phyloP scores from a whole-genome alignment of 139 green algal genomes.

The Astrephomene gubernaculifera region DNA sequence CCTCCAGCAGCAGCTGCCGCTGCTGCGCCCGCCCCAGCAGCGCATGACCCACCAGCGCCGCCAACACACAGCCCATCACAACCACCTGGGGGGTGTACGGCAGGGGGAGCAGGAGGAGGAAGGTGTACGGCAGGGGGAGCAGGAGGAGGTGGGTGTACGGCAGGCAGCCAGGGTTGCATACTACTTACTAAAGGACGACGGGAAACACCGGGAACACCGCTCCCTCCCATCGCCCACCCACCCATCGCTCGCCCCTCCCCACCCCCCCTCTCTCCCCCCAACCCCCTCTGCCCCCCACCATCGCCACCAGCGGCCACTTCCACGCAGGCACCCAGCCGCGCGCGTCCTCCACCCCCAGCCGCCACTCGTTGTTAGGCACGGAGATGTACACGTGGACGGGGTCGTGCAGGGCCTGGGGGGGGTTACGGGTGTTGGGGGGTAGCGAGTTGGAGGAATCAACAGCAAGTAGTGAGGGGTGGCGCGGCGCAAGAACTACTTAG shows the following conservation, averaged over 20 bases:
- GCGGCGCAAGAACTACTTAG: no score
- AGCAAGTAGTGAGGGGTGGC: no score
- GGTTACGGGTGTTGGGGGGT: background rate
- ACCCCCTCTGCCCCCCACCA: background rate
- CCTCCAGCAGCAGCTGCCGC: conserved; percentile 48
- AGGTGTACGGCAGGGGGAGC: no score
- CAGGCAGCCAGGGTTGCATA: background rate
- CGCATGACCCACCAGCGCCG: conserved; percentile 45
- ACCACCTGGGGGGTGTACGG: conserved; percentile 32
- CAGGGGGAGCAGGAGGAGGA: no score
- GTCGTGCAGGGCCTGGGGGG: background rate
- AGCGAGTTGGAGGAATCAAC: no score
- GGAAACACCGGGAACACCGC: no score
- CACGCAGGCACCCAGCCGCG: conserved; percentile 21
- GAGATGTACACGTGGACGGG: background rate
- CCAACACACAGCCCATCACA: conserved; percentile 43
- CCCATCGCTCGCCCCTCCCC: background rate
- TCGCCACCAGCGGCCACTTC: conserved; percentile 38
- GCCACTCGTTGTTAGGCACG: conserved; percentile 43
- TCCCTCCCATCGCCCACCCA: no score
- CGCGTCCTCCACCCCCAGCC: conserved; percentile 6
- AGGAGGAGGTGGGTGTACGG: background rate
- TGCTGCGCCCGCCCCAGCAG: conserved; percentile 51
- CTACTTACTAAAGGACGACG: background rate
- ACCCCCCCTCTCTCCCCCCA: background rate